Conservation (phyloP, 148 eudicot genomes). For the Talinum fruticosum region DNA sequence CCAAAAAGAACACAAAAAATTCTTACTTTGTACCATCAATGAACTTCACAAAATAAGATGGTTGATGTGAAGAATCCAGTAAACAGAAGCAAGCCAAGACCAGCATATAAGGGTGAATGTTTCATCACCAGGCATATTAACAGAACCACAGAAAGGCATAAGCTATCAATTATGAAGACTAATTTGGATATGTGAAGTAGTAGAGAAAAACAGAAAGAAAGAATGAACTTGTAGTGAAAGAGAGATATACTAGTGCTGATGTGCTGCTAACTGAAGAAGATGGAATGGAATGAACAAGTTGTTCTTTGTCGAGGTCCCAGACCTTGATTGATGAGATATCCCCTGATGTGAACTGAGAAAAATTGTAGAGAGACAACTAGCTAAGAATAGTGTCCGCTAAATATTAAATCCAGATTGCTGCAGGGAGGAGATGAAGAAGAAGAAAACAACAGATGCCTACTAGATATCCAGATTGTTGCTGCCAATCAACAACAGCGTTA, state of each 20-base stretch:
- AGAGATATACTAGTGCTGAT: conserved; percentile 70
- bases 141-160: background rate
- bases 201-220: background rate
- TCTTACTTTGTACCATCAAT: too few relatives aligned
- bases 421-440: background rate
- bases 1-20: background rate
- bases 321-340: conserved; percentile 72
- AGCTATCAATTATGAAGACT: background rate
- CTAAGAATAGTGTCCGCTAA: background rate
- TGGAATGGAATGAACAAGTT: conserved; percentile 67
- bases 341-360: conserved; percentile 68
- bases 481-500: conserved; percentile 96
- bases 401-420: conserved; percentile 11
- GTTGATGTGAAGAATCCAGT: background rate
- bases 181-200: background rate
- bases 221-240: background rate
- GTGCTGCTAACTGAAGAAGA: conserved; percentile 63
- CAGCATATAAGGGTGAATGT: background rate
- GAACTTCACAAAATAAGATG: background rate
- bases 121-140: background rate
- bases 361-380: background rate
- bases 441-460: conserved; percentile 33
- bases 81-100: background rate
- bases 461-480: conserved; percentile 93
- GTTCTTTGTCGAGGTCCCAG: conserved; percentile 98